Evolutionary conservation across 1,139 yeast species (phyloP).

Genomic region (Nakaseomyces glabratus): DNA sequence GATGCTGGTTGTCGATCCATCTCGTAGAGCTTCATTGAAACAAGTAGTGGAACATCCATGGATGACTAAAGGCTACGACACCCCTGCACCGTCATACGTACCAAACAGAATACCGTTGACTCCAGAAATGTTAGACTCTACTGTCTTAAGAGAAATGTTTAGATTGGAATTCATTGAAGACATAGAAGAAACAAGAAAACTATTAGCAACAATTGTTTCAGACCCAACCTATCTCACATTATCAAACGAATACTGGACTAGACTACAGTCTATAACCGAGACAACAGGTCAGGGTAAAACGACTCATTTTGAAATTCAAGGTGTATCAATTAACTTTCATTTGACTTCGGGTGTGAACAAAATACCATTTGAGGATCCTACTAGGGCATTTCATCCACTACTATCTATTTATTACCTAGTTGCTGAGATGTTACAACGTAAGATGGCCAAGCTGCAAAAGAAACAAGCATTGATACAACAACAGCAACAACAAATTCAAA

Average conservation of each 20-base stretch:
- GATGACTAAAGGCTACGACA: conserved; percentile 86
- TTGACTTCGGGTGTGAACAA: conserved; percentile 1
- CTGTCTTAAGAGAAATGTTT: conserved; percentile 66
- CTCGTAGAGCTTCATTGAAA: conserved; percentile 64
- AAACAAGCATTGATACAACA: conserved; percentile 18
- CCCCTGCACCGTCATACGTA: conserved; percentile 58
- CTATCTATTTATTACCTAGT: conserved; percentile 81
- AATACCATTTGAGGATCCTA: conserved; percentile 56
- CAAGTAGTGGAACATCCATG: conserved; percentile 88
- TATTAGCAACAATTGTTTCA: conserved; percentile 49
- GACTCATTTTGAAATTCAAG: conserved; percentile 4
- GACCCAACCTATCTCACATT: conserved; percentile 57
- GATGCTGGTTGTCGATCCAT: conserved; percentile 88
- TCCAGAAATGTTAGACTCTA: conserved; percentile 54
- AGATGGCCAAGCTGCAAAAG: conserved; percentile 42
- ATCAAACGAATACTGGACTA: conserved; percentile 23
- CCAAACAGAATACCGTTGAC: conserved; percentile 71
- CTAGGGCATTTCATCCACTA: conserved; percentile 81
- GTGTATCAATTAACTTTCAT: conserved; percentile 3
- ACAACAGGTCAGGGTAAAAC: conserved; percentile 7
- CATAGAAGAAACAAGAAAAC: conserved; percentile 47
- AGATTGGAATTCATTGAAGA: conserved; percentile 69
- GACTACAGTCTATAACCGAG: conserved; percentile 9
- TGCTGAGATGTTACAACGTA: conserved; percentile 68
- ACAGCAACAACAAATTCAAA: conserved; percentile 16